A percentile compares a stretch with the other conserved stretches of the same genome.
These are phyloP conservation scores for Pseudogymnoascus verrucosus DNA, from an alignment of 2,329 filamentous ascomycete genomes.

Conservation along the genomic window DNA sequence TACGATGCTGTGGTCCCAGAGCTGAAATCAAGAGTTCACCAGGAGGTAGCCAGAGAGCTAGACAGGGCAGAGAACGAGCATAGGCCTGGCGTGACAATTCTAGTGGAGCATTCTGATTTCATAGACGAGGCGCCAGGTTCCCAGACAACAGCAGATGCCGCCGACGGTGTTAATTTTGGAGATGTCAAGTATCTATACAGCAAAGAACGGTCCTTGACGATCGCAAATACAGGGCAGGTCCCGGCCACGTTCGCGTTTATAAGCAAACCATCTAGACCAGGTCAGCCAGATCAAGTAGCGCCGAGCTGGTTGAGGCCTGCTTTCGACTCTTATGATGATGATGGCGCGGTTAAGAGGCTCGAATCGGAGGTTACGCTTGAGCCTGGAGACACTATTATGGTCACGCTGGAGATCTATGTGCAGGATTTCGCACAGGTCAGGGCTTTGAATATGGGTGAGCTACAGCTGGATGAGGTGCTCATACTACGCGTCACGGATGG, in stretches of 20 bases:
- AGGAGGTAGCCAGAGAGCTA: conserved; percentile 78
- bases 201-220: conserved; percentile 61
- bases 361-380: conserved; percentile 53
- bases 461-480: conserved; percentile 72
- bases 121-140: conserved; percentile 19
- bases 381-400: conserved; percentile 73
- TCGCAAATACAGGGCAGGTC: conserved; percentile 87
- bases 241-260: conserved; percentile 73
- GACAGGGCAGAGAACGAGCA: conserved; percentile 90
- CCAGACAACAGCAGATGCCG: conserved; percentile 24
- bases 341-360: conserved; percentile 14
- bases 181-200: conserved; percentile 60
- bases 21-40: conserved; percentile 73
- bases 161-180: conserved; percentile 66
- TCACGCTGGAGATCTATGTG: conserved; percentile 61
- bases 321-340: conserved; percentile 42
- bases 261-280: conserved; percentile 52
- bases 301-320: conserved; percentile 64
- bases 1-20: conserved; percentile 84
- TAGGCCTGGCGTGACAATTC: conserved; percentile 71
- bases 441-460: conserved; percentile 60
- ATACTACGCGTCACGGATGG: conserved; percentile 78
- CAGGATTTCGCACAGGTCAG: conserved; percentile 55
- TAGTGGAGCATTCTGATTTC: conserved; percentile 57
- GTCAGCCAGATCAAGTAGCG: conserved; percentile 31